Base-by-base conservation (phyloP, 2,329 filamentous ascomycete species). In the Scedosporium boydii region DNA sequence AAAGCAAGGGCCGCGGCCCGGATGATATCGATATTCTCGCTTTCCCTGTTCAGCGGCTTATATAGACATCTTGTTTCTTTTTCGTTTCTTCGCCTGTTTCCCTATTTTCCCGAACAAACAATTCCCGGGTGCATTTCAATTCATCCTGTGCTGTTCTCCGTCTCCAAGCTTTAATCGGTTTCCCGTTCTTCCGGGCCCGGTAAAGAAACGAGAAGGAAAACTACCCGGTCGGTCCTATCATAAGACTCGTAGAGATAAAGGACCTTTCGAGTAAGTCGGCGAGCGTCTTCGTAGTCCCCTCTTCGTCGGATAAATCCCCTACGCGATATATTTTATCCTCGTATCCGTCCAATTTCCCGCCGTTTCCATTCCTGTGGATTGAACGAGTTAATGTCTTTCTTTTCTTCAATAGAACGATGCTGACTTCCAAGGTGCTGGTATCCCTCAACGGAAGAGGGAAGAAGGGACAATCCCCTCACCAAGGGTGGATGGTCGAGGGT, bases 41-140 rank as follows among this genome's bases (percentile, higher is more conserved):
- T 48, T 23, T 48, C n/a, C 44, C 10, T 14, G 10, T 4, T 38
- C 6, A 4, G 34, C 10, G 34, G 10, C 34, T 12, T 38, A 1
- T 38, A 14, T 38, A 38, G 34, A 38, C 34, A 3, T 38, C 51
- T 16, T 27, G 18, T 23, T 23, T 2, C 51, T 9, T 38, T 38
- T 14, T 3, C 9, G 34, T 38, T 38, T 38, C 34, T 38, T 38
- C 23, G 51, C 51, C 12, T 14, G 51, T 55, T 9, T 55, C 23
- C 51, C 51, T 55, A 55, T 55, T 55, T 55, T 55, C 51, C 51
- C 51, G 51, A 55, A 55, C 51, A 55, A 27, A 23, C 51, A 21
- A 55, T 55, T 55, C 51, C 51, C 51, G 23, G 51, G 51, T 23
- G 21, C 51, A 55, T 55, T 55, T n/a, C 21, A 3, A 27, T 55